Evolutionary conservation across 140 eudicot species (phyloP), one percentile per base, ranked within the genome.

Genomic region (Erigeron philadelphicus): DNA sequence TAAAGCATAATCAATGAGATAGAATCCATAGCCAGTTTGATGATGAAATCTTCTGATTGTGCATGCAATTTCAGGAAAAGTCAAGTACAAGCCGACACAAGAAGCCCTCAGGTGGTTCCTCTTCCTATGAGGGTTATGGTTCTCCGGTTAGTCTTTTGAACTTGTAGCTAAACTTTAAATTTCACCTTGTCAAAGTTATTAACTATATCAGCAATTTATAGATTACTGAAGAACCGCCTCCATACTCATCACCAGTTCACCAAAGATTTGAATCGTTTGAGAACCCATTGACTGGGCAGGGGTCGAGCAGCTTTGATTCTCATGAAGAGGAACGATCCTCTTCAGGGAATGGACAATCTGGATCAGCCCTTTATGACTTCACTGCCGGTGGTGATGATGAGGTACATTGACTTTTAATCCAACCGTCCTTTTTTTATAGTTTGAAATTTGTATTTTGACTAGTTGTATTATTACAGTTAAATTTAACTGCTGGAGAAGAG

Each of bases 361-460:
- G 98, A 66, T 67, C 92, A 31, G 98, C 98, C 7, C 95, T 92
- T 71, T 92, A 92, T 83, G 98, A 92, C 71, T 92, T 92, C 80
- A 84, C 96, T 46, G 98, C 98, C 17, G 98, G 98, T 73, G 96
- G 96, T 62, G 98, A 92, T 79, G 98, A 92, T 80, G 98, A 92
- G 96, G 98, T 92, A 74, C 55, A 43, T 67, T 59, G 46, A 58
- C 55, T 59, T 58, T 43, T 49, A 35, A 68, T 67, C 9, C 13
- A 0, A 2, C 2, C 5, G 2, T 60, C 11, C 49, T 63, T 19
- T 15, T 44, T 70, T 16, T 21, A 46, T 23, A 63, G 11, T 38
- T 74, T 40, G 42, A 63, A 11, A 60, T 49, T 25, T 1, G 56
- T 55, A 16, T 61, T 54, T 59, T 13, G 59, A 44, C 79, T 2